phyloP scores from a whole-genome alignment of 139 green algal genomes.

The Desmodesmus armatus region DNA sequence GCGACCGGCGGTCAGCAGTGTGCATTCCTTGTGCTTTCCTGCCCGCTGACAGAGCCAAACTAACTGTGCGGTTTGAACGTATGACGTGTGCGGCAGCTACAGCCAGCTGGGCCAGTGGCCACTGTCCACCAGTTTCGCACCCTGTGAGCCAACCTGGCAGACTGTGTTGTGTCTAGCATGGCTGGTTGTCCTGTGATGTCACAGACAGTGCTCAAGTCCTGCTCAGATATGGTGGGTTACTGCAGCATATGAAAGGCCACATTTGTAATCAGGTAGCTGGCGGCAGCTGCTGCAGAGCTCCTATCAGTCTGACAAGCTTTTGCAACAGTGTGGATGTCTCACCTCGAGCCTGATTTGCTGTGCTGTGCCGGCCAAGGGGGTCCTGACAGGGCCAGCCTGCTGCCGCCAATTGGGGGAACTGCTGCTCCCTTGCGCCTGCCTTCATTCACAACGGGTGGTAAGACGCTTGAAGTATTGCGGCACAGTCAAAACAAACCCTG shows the following conservation, averaged over 20 bases:
- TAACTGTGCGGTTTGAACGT: background rate
- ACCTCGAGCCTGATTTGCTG: background rate
- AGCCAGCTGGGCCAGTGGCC: background rate
- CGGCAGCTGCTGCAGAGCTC: no score
- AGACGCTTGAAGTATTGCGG: background rate
- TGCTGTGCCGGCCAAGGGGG: conserved; percentile 14
- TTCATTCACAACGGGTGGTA: background rate
- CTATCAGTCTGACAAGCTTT: background rate
- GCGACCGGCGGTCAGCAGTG: background rate
- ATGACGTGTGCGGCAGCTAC: background rate
- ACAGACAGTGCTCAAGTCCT: no score
- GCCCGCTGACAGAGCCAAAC: background rate
- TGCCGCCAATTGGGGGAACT: no score
- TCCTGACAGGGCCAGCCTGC: no score
- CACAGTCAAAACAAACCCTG: background rate
- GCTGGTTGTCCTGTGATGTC: background rate
- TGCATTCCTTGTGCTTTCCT: background rate
- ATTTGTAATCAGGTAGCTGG: background rate
- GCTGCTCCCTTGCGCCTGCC: no score
- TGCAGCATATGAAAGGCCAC: background rate
- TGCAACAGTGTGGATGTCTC: background rate
- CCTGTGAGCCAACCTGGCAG: background rate
- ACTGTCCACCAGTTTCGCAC: no score
- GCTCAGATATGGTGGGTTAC: background rate
- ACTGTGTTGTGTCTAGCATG: background rate